Evolutionary conservation across 176 grass and related monocot genomes (phyloP).

Genomic region (Poa annua): DNA sequence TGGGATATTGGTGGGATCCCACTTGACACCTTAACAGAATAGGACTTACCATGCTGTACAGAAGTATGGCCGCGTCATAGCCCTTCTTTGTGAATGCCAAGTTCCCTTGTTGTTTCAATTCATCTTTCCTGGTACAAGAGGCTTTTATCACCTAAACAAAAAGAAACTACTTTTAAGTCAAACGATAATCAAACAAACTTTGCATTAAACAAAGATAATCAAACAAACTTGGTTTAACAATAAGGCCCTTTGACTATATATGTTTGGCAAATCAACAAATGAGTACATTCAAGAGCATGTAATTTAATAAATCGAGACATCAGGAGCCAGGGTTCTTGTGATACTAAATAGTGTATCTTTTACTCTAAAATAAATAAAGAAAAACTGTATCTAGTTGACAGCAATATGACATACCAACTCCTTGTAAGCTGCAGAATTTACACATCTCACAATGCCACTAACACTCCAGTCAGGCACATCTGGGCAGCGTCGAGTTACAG

Average conservation of each 20-base stretch:
- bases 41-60: slow-evolving; percentile 22
- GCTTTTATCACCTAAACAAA: background rate
- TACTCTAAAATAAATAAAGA: too few species aligned
- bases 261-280: too few species aligned
- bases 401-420: slow-evolving; percentile 4
- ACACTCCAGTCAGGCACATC: slow-evolving; percentile 14
- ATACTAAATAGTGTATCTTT: too few species aligned
- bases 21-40: too few species aligned
- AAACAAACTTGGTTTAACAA: too few species aligned
- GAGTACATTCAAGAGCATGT: too few species aligned
- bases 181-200: too few species aligned
- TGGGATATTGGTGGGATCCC: too few species aligned
- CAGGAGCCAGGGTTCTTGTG: too few species aligned
- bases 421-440: slow-evolving; percentile 30
- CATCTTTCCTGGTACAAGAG: background rate
- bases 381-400: background rate
- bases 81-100: background rate
- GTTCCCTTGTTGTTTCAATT: slow-evolving; percentile 27
- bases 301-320: background rate
- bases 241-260: too few species aligned
- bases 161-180: too few species aligned
- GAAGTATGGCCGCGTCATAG: slow-evolving; percentile 32
- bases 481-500: background rate
- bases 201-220: too few species aligned
- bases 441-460: slow-evolving; percentile 12